Evolutionary conservation across 1,139 yeast genomes (phyloP), one percentile per base, ranked within the genome.

Genomic region (Magnusiomyces paraingens): DNA sequence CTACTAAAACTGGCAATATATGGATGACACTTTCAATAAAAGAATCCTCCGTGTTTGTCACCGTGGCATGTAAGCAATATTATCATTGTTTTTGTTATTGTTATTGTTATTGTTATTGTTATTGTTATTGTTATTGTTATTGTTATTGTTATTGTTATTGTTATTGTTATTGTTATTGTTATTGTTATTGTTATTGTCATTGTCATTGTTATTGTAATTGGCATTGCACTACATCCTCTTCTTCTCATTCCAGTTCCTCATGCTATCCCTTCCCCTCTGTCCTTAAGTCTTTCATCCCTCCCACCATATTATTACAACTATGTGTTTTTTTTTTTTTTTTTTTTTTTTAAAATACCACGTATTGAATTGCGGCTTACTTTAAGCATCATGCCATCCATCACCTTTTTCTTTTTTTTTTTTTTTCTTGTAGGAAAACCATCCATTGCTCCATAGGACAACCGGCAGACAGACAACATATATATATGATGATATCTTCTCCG

Each of bases 1-100:
- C n/a, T 52, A 54, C 36, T 32, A 51, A 12, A 42, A 44, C 21
- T 59, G 62, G 62, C 53, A 56, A 36, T 51, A 50, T 39, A 14
- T 53, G 17, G 45, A 55, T 29, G 62, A 57, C 46, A 35, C 54
- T 1, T 41, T 48, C 39, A 17, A 18, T 17, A 55, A 49, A 26
- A 6, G 11, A 42, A 15, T 55, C 39, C 5, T 14, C 6, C 51
- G 55, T 36, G 43, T 46, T n/a, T 53, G 55, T 29, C 18, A 36
- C 15, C 5, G 3, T n/a, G 2, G 10, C n/a, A n/a, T 45, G n/a
- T n/a, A n/a, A n/a, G n/a, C 29, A 20, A 21, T 43, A 50, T 48
- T 48, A 45, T 18, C 15, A 44, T 20, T 53, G 47, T 47, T 21
- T 39, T 26, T 20, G 35, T 20, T 17, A 39, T 5, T 29, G 46